Percentiles rank a stretch among this genome's conserved stretches.
Evolutionary conservation across 176 grass and related monocot species (phyloP).

Genomic region (Alopecurus myosuroides): DNA sequence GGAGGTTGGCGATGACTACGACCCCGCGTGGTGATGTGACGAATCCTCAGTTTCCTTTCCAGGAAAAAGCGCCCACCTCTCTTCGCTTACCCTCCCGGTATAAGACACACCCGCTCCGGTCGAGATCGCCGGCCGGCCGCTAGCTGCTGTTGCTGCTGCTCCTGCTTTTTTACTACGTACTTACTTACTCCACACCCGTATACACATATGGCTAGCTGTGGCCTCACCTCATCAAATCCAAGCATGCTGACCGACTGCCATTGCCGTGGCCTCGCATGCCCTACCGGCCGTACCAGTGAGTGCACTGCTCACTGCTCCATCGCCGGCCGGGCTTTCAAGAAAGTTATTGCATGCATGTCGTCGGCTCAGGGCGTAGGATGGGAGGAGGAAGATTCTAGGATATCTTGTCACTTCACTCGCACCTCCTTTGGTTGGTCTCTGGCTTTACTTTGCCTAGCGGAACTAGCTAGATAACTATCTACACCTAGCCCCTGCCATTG

Average conservation of each 20-base stretch:
- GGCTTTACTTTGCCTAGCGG: conserved; percentile 14
- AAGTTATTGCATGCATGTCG: conserved; percentile 40
- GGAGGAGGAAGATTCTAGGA: conserved; percentile 51
- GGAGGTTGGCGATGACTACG: conserved; percentile 57
- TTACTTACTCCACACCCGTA: background rate
- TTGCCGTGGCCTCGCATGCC: conserved; percentile 1
- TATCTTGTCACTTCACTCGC: conserved; percentile 53
- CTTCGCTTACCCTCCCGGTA: conserved; percentile 36
- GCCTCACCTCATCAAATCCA: background rate
- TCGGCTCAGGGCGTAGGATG: conserved; percentile 25
- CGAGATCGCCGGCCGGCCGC: background rate
- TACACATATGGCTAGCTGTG: background rate
- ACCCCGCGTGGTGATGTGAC: conserved; percentile 73
- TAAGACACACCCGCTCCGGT: conserved; percentile 22
- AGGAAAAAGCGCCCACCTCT: conserved; percentile 48
- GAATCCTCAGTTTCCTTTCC: conserved; percentile 82
- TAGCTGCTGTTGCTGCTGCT: background rate
- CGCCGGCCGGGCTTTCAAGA: conserved; percentile 18
- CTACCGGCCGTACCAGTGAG: background rate
- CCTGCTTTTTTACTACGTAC: conserved; percentile 12
- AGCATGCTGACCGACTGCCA: background rate
- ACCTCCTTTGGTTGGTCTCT: conserved; percentile 37
- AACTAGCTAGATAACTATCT: background rate
- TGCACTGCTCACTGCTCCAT: conserved; percentile 19
- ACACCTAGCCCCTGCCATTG: background rate